These are phyloP conservation scores for Taphrina flavorubra DNA, from an alignment of 1,139 yeast genomes.

Conservation along the genomic window DNA sequence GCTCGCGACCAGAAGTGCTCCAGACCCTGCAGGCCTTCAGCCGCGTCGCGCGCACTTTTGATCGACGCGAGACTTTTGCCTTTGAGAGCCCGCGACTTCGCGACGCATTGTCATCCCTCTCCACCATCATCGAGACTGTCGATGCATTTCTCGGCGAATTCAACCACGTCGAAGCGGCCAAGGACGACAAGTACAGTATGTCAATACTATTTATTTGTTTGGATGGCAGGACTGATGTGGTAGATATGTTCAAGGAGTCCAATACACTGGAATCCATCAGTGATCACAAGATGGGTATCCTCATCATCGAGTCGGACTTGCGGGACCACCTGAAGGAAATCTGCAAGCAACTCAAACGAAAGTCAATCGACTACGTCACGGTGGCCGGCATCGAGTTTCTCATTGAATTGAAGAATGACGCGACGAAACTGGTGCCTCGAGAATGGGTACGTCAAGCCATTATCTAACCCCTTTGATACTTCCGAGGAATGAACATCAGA, in stretches of 20 bases:
- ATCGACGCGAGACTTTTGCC: constrained; percentile 45
- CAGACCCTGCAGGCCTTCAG: constrained; percentile 57
- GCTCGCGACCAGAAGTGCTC: constrained; percentile 71
- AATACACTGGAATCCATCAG: constrained; percentile 56
- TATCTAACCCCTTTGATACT: background rate
- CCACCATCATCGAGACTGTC: constrained; percentile 48
- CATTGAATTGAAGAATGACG: constrained; percentile 72
- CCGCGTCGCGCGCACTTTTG: constrained; percentile 46
- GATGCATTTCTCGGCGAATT: constrained; percentile 60
- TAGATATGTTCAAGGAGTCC: constrained; percentile 44
- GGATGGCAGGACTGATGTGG: constrained; percentile 41
- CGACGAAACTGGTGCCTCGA: constrained; percentile 63
- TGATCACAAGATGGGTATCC: constrained; percentile 47
- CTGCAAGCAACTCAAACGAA: constrained; percentile 60
- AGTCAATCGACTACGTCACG: constrained; percentile 63
- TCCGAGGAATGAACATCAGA: background rate
- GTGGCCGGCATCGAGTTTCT: constrained; percentile 70
- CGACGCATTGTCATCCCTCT: constrained; percentile 47
- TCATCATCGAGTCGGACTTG: constrained; percentile 54
- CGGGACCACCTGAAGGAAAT: constrained; percentile 60
- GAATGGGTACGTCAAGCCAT: constrained; percentile 62
- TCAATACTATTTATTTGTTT: constrained; percentile 43
- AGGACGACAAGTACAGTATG: constrained; percentile 56
- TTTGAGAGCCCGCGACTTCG: constrained; percentile 49
- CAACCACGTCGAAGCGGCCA: constrained; percentile 62